Percentiles rank a stretch among this genome's conserved stretches.
Conservation (phyloP, 371 early-diverging fungal genomes). For the Encephalitozoon hellem region DNA sequence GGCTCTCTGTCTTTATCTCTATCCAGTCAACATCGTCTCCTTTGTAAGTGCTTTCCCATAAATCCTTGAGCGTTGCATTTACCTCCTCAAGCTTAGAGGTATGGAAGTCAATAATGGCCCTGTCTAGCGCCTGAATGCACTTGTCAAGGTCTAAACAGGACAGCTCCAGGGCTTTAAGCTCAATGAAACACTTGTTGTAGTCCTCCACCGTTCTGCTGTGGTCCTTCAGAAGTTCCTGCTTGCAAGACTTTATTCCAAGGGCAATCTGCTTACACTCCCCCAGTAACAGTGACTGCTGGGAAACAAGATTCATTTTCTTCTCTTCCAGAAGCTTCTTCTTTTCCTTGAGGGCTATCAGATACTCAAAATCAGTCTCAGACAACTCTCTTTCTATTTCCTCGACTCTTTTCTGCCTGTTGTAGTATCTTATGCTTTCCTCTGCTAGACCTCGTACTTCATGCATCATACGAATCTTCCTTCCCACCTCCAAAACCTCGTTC, state of each 20-base stretch:
- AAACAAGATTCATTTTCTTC: conserved; percentile 13
- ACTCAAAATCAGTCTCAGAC: conserved; percentile 15
- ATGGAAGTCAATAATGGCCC: conserved; percentile 86
- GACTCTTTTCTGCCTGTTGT: conserved; percentile 5
- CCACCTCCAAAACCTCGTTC: not conserved
- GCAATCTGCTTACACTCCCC: conserved; percentile 78
- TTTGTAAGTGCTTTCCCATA: conserved; percentile 90
- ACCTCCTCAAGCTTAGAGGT: conserved; percentile 87
- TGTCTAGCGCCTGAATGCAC: conserved; percentile 74
- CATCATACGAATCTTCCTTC: not conserved
- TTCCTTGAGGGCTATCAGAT: not conserved
- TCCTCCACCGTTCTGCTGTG: conserved; percentile 68
- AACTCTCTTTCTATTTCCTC: conserved; percentile 21
- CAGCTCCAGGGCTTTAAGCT: conserved; percentile 65
- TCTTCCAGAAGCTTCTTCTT: conserved; percentile 23
- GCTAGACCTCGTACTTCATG: not conserved
- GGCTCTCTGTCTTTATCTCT: conserved; percentile 36
- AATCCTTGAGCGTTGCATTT: conserved; percentile 82
- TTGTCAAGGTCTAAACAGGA: conserved; percentile 71
- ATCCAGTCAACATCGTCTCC: conserved; percentile 69
- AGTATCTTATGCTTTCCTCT: conserved; percentile 29
- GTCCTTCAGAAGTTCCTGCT: conserved; percentile 66
- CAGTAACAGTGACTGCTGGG: conserved; percentile 57
- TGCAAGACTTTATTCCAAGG: conserved; percentile 64
- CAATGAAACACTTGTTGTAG: conserved; percentile 21